Evolutionary conservation across 257 asterid species (phyloP).

Genomic region (Fraxinus americana): DNA sequence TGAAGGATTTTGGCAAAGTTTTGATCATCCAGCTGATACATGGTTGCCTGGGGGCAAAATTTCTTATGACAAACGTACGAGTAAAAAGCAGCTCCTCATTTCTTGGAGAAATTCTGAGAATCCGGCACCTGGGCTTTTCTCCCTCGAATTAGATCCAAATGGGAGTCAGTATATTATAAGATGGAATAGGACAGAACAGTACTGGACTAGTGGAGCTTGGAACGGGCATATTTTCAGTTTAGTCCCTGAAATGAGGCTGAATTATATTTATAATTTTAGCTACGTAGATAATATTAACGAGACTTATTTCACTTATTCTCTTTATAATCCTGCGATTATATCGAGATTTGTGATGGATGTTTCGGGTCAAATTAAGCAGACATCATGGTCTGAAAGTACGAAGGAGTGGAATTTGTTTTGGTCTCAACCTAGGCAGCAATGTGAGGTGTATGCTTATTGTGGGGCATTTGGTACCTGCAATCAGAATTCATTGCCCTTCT

Average conservation of each 20-base stretch:
- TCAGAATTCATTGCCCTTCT: slow-evolving; percentile 31
- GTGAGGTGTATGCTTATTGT: slow-evolving; percentile 51
- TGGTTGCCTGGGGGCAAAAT: slow-evolving; percentile 18
- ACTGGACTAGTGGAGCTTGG: slow-evolving; percentile 26
- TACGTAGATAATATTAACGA: slow-evolving; percentile 34
- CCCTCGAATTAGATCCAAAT: slow-evolving; percentile 17
- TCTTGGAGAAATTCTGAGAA: slow-evolving; percentile 29
- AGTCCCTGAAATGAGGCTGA: slow-evolving; percentile 36
- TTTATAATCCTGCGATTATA: slow-evolving; percentile 1
- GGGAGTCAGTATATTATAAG: slow-evolving; percentile 1
- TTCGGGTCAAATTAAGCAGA: slow-evolving; percentile 48
- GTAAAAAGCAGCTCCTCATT: background rate
- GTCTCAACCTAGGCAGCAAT: slow-evolving; percentile 47
- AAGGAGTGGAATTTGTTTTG: slow-evolving; percentile 42
- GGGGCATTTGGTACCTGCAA: slow-evolving; percentile 48
- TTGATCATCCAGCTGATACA: slow-evolving; percentile 22
- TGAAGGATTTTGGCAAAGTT: slow-evolving; percentile 23
- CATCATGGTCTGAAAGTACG: slow-evolving; percentile 28
- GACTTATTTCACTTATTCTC: slow-evolving; percentile 45
- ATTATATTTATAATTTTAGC: slow-evolving; percentile 34
- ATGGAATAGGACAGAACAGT: slow-evolving; percentile 27
- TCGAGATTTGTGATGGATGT: slow-evolving; percentile 47
- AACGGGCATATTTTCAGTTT: slow-evolving; percentile 13
- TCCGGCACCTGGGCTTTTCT: slow-evolving; percentile 25
- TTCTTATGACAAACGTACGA: background rate